Evolutionary conservation across 257 asterid genomes (phyloP).

Genomic region (Phtheirospermum japonicum): DNA sequence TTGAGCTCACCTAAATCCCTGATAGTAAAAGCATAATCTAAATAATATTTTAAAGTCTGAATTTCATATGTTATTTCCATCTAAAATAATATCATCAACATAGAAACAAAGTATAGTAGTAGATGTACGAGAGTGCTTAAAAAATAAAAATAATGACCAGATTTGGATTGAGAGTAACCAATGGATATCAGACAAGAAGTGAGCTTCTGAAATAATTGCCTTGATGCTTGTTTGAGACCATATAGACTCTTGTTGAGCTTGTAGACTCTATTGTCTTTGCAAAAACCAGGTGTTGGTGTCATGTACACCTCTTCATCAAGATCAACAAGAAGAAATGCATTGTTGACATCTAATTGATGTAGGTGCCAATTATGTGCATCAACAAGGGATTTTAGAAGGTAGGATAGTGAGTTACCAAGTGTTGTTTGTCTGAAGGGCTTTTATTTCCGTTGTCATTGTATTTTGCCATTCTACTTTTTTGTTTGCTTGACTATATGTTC

Average conservation of each 20-base stretch:
- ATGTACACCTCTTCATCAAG: not conserved
- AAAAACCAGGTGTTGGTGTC: not conserved
- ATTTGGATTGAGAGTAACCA: not conserved
- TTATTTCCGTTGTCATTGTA: too few relatives aligned
- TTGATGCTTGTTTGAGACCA: not conserved
- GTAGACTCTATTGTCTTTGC: not conserved
- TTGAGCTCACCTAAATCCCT: too few relatives aligned
- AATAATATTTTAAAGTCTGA: too few relatives aligned
- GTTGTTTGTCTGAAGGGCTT: not conserved
- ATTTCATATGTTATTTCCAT: too few relatives aligned
- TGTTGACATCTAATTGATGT: not conserved
- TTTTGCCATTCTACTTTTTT: too few relatives aligned
- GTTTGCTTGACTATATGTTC: too few relatives aligned
- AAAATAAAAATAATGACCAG: too few relatives aligned
- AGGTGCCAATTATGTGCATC: not conserved
- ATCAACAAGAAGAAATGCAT: not conserved
- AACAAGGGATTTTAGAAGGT: not conserved
- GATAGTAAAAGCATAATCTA: too few relatives aligned
- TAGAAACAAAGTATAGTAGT: too few relatives aligned
- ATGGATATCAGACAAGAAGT: not conserved
- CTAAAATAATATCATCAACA: too few relatives aligned
- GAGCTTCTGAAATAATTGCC: not conserved
- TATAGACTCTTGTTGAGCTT: not conserved
- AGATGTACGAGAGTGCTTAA: too few relatives aligned
- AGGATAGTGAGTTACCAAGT: not conserved